phyloP scores from a whole-genome alignment of 257 asterid genomes.

The Pogostemon cablin region DNA sequence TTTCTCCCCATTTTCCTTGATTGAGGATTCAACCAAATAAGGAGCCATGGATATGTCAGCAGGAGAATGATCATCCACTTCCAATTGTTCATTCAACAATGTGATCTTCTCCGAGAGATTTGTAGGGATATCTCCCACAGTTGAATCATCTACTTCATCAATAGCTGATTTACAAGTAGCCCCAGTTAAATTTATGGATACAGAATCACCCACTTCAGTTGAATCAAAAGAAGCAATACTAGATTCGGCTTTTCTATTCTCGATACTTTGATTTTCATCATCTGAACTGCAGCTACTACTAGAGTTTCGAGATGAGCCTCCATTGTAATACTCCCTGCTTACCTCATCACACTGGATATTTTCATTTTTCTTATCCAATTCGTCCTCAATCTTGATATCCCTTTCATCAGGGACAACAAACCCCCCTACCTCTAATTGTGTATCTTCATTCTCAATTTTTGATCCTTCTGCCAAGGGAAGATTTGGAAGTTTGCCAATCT shows the following conservation, averaged over 20 bases:
- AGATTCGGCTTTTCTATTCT: conserved; percentile 33
- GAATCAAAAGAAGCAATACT: conserved; percentile 35
- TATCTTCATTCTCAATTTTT: conserved; percentile 19
- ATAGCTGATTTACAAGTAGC: conserved; percentile 10
- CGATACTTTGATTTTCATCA: conserved; percentile 37
- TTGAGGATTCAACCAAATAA: conserved; percentile 24
- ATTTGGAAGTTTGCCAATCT: neutral
- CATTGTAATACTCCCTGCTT: conserved; percentile 7
- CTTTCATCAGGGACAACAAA: conserved; percentile 34
- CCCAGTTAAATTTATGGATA: conserved; percentile 29
- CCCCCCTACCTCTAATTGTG: conserved; percentile 11
- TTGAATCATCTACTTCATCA: conserved; percentile 34
- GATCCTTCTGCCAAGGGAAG: neutral
- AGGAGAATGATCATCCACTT: conserved; percentile 25
- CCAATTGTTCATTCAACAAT: conserved; percentile 30
- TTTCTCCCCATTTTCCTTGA: conserved; percentile 35
- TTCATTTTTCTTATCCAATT: conserved; percentile 32
- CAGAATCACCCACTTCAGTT: conserved; percentile 33
- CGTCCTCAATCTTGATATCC: conserved; percentile 38
- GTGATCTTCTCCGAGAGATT: conserved; percentile 32
- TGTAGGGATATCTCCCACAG: conserved; percentile 23
- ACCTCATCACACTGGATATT: conserved; percentile 12
- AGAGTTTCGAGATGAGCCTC: conserved; percentile 41
- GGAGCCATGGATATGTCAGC: conserved; percentile 24
- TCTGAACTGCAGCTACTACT: conserved; percentile 45